Evolutionary conservation across 2,329 filamentous ascomycete species (phyloP).

Genomic region (Monascus ruber): DNA sequence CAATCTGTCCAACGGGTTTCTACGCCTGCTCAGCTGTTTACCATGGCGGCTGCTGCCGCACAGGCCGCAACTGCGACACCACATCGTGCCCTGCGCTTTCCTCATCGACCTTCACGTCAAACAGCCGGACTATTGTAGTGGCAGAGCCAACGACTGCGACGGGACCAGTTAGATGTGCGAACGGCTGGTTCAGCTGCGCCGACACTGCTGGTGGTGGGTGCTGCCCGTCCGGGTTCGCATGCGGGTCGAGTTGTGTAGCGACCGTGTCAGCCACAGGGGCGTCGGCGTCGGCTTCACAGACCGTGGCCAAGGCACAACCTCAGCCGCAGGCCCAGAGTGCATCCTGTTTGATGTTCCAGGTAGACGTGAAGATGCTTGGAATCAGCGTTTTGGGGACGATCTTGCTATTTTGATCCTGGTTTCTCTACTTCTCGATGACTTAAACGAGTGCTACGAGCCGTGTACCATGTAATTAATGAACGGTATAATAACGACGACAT

Average conservation of each 20-base stretch:
- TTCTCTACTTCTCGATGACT: not conserved
- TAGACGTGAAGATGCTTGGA: conserved; percentile 3
- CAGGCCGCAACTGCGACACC: conserved; percentile 71
- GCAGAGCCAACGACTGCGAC: conserved; percentile 32
- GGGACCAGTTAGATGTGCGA: conserved; percentile 48
- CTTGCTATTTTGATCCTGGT: conserved; percentile 1
- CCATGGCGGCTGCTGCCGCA: conserved; percentile 74
- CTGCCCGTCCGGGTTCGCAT: conserved; percentile 67
- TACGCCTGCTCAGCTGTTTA: conserved; percentile 81
- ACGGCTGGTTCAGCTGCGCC: conserved; percentile 66
- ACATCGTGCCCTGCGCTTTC: conserved; percentile 62
- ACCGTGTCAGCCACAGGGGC: conserved; percentile 17
- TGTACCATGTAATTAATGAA: no score
- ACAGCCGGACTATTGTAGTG: conserved; percentile 61
- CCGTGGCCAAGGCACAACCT: conserved; percentile 30
- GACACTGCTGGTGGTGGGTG: conserved; percentile 62
- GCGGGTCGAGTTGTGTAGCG: conserved; percentile 62
- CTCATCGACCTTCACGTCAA: conserved; percentile 53
- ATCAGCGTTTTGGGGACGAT: conserved; percentile 1
- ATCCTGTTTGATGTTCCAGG: not conserved
- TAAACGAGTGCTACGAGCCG: not conserved
- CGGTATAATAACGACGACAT: no score
- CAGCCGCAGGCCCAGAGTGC: conserved; percentile 3
- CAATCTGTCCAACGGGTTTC: conserved; percentile 72
- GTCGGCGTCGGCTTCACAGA: conserved; percentile 43